These are phyloP conservation scores for Avena sativa DNA, from an alignment of 176 grass and related monocot species.

Conservation along the genomic window DNA sequence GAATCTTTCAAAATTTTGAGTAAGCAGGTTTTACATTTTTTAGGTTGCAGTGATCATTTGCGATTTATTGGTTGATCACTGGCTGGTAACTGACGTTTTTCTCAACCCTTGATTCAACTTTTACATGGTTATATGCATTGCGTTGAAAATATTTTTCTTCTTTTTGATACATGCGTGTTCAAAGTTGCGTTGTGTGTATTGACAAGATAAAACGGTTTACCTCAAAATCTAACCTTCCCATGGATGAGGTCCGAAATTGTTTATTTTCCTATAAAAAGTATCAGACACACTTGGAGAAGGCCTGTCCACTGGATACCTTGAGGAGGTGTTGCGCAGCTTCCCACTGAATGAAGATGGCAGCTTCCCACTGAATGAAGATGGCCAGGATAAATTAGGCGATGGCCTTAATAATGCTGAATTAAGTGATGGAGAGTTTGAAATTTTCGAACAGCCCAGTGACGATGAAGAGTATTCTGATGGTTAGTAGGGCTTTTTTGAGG, in stretches of 20 bases:
- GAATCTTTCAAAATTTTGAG: background rate
- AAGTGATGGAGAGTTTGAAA: conserved; percentile 84
- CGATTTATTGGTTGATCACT: background rate
- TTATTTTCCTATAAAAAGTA: conserved; percentile 60
- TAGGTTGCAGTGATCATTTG: background rate
- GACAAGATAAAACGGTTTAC: background rate
- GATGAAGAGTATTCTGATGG: conserved; percentile 54
- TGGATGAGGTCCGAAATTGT: background rate
- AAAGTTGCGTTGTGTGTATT: conserved; percentile 24
- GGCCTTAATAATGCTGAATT: conserved; percentile 34
- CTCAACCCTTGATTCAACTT: conserved; percentile 7
- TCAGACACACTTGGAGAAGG: conserved; percentile 58
- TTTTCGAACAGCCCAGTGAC: conserved; percentile 81
- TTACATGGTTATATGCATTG: background rate
- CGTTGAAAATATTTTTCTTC: background rate
- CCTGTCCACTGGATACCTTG: conserved; percentile 67
- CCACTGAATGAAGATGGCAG: conserved; percentile 54
- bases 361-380: conserved; percentile 61
- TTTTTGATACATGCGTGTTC: background rate
- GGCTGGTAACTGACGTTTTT: background rate
- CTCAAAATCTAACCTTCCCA: background rate
- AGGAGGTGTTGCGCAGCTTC: conserved; percentile 73
- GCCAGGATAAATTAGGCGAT: conserved; percentile 32
- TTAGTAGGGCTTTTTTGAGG: background rate
- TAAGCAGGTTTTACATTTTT: background rate